phyloP scores from a whole-genome alignment of 352 stramenopile species.

The Globisporangium yorkense region DNA sequence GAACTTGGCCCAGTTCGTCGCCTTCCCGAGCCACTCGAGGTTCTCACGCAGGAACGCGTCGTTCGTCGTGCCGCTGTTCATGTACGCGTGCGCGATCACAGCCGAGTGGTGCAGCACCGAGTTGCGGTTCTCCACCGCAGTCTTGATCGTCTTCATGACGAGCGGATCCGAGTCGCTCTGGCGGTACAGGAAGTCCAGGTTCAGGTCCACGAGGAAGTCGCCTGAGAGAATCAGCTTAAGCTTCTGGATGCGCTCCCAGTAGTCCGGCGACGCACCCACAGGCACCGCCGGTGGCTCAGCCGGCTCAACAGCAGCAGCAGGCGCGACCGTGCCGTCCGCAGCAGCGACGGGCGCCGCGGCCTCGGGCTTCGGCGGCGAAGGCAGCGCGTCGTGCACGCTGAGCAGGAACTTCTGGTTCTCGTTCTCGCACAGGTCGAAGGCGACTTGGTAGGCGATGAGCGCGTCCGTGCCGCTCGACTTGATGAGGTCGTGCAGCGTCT shows the following conservation, averaged over 20 bases:
- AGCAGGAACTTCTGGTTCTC: constrained; percentile 97
- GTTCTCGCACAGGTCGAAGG: constrained; percentile 97
- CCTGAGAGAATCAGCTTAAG: constrained; percentile 84
- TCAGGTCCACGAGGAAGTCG: constrained; percentile 91
- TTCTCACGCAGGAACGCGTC: constrained; percentile 98
- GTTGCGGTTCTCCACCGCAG: constrained; percentile 92
- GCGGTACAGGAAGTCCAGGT: constrained; percentile 91
- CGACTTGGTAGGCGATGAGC: constrained; percentile 96
- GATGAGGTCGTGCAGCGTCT: constrained; percentile 87
- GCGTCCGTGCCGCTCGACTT: constrained; percentile 57
- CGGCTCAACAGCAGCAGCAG: constrained; percentile 11
- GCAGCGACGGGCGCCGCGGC: constrained; percentile 17
- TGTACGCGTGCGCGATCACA: constrained; percentile 95
- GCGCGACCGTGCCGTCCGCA: constrained; percentile 20
- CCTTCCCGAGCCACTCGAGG: constrained; percentile 98
- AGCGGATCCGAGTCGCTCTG: constrained; percentile 89
- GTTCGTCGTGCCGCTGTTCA: constrained; percentile 97
- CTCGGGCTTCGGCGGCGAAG: constrained; percentile 29
- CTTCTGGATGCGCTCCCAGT: constrained; percentile 79
- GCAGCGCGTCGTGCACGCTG: constrained; percentile 86
- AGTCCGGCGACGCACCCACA: constrained; percentile 53
- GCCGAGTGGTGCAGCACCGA: constrained; percentile 97
- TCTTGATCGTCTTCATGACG: constrained; percentile 94
- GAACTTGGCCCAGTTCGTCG: constrained; percentile 99
- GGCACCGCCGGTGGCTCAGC: constrained; percentile 13